Evolutionary conservation across 75 land plant genomes (phyloP), one percentile per base, ranked within the genome.

Genomic region (Sequoiadendron giganteum): DNA sequence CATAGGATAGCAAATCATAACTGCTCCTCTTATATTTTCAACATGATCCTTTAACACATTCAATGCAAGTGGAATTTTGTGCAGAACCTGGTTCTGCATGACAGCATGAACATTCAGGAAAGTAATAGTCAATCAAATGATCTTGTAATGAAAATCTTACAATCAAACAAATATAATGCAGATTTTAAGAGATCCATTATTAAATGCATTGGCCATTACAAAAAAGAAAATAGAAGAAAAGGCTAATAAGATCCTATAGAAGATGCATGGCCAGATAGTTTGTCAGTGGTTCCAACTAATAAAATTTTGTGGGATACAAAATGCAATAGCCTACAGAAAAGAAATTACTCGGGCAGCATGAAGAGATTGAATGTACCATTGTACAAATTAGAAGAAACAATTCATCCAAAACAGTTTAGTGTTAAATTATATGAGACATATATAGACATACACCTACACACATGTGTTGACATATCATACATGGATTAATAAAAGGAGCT

Each of bases 1-100:
- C 89, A 86, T 87, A 15, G 93, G 92, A 75, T 92, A 92, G 55
- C 92, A 92, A 32, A 91, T 92, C 90, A 89, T 91, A 16, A 91
- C 87, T 19, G 93, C 92, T 43, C 90, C 93, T 47, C 87, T 92
- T 5, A 91, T 92, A 45, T 87, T 87, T 68, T 89, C 86, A 28
- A 92, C 30, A 18, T 86, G 90, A 5, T 92, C 92, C 82, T 89
- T 91, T 86, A 92, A 70, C 36, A 87, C 65, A 5, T 1, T 38
- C 54, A 83, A 47, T 15, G 86, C 89, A 14, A 92, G 65, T 39
- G 88, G 87, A 36, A 85, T 45, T 80, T 91, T 91, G 39, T 87
- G 80, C 4, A 89, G 42, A 42, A 89, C 90, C 86, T 92, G 92
- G 25, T 89, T 88, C 93, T 92, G 90, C 61, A 36, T 18, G 34